Evolutionary conservation across 768 basidiomycete genomes (phyloP).

Genomic region (Trametes villosa): DNA sequence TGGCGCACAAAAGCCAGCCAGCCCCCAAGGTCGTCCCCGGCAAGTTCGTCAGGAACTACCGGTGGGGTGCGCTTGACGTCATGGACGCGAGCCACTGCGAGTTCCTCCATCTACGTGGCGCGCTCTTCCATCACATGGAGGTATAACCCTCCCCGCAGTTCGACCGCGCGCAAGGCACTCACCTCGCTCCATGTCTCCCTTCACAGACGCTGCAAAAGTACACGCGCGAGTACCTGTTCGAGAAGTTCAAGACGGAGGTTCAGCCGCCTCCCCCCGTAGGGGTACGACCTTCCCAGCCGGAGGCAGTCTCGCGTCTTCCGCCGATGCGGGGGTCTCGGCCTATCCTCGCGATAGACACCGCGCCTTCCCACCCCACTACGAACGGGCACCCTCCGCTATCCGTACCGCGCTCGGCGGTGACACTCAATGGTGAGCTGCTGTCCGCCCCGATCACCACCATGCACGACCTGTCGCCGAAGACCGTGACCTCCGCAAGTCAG

Average conservation of each 20-base stretch:
- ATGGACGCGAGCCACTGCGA: conserved; percentile 81
- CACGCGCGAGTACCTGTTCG: conserved; percentile 80
- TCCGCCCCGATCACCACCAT: conserved; percentile 19
- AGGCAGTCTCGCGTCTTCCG: conserved; percentile 26
- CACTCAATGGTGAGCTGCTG: conserved; percentile 34
- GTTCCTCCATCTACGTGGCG: conserved; percentile 74
- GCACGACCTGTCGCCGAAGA: conserved; percentile 35
- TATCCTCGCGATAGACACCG: conserved; percentile 65
- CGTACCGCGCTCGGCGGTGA: conserved; percentile 24
- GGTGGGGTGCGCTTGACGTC: conserved; percentile 86
- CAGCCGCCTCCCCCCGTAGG: conserved; percentile 27
- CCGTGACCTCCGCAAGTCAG: conserved; percentile 45
- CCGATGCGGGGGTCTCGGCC: conserved; percentile 51
- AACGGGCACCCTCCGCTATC: conserved; percentile 50
- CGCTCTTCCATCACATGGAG: conserved; percentile 89
- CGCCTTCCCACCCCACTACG: conserved; percentile 47
- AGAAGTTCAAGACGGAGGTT: conserved; percentile 56
- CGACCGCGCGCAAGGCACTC: conserved; percentile 9
- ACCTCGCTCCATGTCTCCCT: not conserved
- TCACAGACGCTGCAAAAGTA: conserved; percentile 83
- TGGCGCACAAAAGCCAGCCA: conserved; percentile 35
- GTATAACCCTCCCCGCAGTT: conserved; percentile 46
- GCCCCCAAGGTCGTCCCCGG: conserved; percentile 56
- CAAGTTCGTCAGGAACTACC: conserved; percentile 72
- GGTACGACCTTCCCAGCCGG: conserved; percentile 26